Evolutionary conservation across 2,329 filamentous ascomycete genomes (phyloP).

Genomic region (Beauveria asiatica): DNA sequence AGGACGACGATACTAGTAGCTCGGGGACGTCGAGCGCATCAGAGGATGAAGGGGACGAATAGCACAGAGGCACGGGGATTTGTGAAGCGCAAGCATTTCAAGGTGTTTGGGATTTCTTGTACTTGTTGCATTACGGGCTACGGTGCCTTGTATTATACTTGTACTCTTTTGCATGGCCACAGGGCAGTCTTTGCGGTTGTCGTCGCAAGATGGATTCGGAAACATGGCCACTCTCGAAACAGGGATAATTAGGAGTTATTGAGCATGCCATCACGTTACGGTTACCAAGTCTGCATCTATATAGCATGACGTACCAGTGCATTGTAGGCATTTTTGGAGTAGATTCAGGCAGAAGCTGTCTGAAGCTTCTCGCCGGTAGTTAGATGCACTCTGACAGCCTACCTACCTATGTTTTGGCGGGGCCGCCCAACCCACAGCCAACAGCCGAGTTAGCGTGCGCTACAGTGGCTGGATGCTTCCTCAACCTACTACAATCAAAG

Average conservation of each 20-base stretch:
- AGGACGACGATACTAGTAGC: slow-evolving; percentile 27
- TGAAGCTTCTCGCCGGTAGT: too few relatives aligned
- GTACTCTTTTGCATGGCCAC: neutral
- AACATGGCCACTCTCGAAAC: neutral
- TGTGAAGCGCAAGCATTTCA: neutral
- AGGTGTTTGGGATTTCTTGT: neutral
- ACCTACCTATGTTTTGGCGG: neutral
- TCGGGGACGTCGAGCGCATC: slow-evolving; percentile 31
- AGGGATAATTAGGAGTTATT: neutral
- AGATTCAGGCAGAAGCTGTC: neutral
- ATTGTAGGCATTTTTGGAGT: neutral
- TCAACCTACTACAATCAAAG: neutral
- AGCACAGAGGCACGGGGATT: neutral
- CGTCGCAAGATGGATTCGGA: too few relatives aligned
- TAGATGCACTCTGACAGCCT: neutral
- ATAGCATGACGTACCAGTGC: too few relatives aligned
- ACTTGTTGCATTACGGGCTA: neutral
- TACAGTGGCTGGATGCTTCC: neutral
- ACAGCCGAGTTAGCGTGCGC: neutral
- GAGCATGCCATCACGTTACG: neutral
- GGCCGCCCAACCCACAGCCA: neutral
- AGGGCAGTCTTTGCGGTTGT: neutral
- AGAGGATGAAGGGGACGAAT: neutral
- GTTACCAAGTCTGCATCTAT: neutral
- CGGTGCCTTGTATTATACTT: neutral